phyloP scores from a whole-genome alignment of 257 asterid genomes.

The Coffea eugenioides region DNA sequence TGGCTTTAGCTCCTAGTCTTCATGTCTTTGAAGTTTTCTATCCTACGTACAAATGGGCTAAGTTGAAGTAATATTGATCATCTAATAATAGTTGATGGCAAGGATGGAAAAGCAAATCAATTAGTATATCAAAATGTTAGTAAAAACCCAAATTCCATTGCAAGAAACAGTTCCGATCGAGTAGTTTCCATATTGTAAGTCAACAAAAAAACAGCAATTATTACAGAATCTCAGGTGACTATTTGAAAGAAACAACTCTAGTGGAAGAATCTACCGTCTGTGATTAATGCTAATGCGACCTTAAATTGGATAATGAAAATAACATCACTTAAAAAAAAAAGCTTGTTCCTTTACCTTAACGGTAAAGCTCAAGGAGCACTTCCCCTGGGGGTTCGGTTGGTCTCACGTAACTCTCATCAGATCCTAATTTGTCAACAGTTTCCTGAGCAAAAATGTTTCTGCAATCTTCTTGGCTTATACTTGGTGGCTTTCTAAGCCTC shows the following conservation, averaged over 20 bases:
- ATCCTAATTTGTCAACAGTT: background rate
- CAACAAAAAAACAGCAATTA: background rate
- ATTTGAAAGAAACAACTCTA: background rate
- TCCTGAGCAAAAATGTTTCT: background rate
- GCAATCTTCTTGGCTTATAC: conserved; percentile 22
- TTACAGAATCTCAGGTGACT: background rate
- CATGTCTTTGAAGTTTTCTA: background rate
- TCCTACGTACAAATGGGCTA: background rate
- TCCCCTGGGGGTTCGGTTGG: conserved; percentile 15
- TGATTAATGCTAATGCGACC: conserved; percentile 1
- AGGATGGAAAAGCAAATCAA: background rate
- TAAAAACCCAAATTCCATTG: background rate
- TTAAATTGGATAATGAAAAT: no score
- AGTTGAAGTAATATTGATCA: background rate
- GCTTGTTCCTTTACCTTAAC: conserved; percentile 23
- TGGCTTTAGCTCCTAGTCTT: background rate
- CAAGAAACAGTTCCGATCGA: background rate
- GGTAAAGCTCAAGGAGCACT: conserved; percentile 18
- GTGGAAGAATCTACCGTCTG: background rate
- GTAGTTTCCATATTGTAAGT: background rate
- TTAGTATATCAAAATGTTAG: background rate
- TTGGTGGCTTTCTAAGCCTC: conserved; percentile 34
- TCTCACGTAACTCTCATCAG: conserved; percentile 8
- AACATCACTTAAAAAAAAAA: background rate
- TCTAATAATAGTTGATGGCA: no score